Evolutionary conservation across 495 filamentous ascomycete genomes (phyloP), one percentile per base, ranked within the genome.

Genomic region (Aspergillus avenaceus): DNA sequence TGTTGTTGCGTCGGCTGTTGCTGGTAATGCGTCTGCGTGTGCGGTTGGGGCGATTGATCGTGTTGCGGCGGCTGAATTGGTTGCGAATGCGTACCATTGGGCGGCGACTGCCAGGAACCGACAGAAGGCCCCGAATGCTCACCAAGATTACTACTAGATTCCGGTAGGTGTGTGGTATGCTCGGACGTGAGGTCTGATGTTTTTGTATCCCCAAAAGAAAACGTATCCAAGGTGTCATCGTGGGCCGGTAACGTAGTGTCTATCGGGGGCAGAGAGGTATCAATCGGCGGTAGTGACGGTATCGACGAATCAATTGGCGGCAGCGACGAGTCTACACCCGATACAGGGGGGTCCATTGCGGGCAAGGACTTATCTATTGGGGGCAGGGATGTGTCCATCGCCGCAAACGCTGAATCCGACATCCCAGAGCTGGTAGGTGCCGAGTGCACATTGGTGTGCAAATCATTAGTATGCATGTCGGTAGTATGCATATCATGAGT

Each of bases 121-220:
- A 52, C 34, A 0, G 51, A 56, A 14, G 37, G 50, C 8, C 28
- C 32, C 19, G 46, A 21, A 1, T 60, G 59, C 21, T 49, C 56
- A 14, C 56, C 53, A 23, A 53, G 51, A 18, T 59, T 61, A 56
- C 65, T 63, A 14, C 57, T 46, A 19, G 53, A 45, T 9, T 45
- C 28, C n/a, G 47, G 12, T 25, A 36, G 25, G 37, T 55, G 31
- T 14, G 28, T 34, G 45, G 51, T 25, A 23, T 22, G 27, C 29
- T 50, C 49, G 23, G 53, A 12, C 16, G 22, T 51, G 14, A 14
- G 28, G 27, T 18, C 54, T 47, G 22, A 25, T 22, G 24, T 74
- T 58, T 73, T 28, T 79, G 78, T 40, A 85, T 67, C 27, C 75
- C 74, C 60, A 82, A 88, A 63, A 76, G 84, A 72, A 83, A 65